Percentiles rank a stretch among this genome's conserved stretches.
Evolutionary conservation across 805 yeast species (phyloP).

Genomic region (Lipomyces oligophaga): DNA sequence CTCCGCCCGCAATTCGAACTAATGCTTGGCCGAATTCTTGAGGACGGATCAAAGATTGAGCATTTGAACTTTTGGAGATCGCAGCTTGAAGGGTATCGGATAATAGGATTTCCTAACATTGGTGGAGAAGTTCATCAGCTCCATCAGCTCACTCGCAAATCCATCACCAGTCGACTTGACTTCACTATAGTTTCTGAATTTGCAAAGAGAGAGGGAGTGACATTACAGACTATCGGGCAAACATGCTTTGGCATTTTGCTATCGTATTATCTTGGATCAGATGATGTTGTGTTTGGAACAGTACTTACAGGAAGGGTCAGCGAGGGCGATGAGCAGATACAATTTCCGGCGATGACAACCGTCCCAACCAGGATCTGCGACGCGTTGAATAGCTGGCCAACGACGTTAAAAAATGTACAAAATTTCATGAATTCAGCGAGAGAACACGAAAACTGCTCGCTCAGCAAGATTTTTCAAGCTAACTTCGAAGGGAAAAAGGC

Average conservation of each 20-base stretch:
- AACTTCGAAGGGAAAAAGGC: slow-evolving; percentile 10
- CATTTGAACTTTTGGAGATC: slow-evolving; percentile 10
- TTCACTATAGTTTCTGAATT: background rate
- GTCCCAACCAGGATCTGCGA: slow-evolving; percentile 15
- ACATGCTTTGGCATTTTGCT: slow-evolving; percentile 20
- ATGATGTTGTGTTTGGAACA: slow-evolving; percentile 28
- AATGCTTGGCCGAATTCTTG: too few relatives aligned
- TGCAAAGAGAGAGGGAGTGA: slow-evolving; percentile 9
- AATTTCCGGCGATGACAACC: slow-evolving; percentile 29
- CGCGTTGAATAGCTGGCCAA: slow-evolving; percentile 3
- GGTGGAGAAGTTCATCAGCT: background rate
- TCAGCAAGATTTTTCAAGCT: slow-evolving; percentile 3
- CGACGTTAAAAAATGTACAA: slow-evolving; percentile 16
- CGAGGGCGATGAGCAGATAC: slow-evolving; percentile 20
- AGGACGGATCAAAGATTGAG: too few relatives aligned
- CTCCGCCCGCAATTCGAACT: too few relatives aligned
- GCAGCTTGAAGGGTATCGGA: background rate
- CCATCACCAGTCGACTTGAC: slow-evolving; percentile 1
- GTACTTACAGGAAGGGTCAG: slow-evolving; percentile 27
- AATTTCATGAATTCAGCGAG: background rate
- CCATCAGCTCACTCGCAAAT: background rate
- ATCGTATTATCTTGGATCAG: slow-evolving; percentile 14
- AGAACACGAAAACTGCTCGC: slow-evolving; percentile 12
- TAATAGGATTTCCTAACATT: slow-evolving; percentile 3
- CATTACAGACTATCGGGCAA: slow-evolving; percentile 24